These are phyloP conservation scores for Pseudovirgaria hyperparasitica DNA, from an alignment of 2,329 filamentous ascomycete species.

Conservation along the genomic window DNA sequence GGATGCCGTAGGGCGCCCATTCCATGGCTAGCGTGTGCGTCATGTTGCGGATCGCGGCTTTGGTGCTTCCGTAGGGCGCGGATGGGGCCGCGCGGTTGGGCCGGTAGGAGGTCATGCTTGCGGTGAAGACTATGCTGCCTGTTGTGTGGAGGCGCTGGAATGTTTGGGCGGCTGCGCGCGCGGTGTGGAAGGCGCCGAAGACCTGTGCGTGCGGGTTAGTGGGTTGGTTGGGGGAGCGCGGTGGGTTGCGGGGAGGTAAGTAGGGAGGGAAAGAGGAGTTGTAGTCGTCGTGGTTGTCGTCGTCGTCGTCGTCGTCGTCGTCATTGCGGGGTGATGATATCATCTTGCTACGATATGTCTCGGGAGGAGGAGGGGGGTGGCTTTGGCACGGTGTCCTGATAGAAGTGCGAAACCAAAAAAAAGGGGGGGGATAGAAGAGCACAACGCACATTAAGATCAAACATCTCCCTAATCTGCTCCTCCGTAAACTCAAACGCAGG, in stretches of 20 bases:
- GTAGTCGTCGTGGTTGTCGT: too few species aligned
- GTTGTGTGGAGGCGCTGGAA: slow-evolving; percentile 30
- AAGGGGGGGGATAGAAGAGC: too few species aligned
- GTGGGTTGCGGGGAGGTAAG: too few species aligned
- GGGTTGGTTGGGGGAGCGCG: too few species aligned
- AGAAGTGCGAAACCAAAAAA: too few species aligned
- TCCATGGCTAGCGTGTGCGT: slow-evolving; percentile 24
- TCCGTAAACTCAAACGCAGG: slow-evolving; percentile 31
- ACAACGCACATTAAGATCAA: slow-evolving; percentile 37
- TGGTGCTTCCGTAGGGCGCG: slow-evolving; percentile 33
- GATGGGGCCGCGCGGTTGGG: slow-evolving; percentile 40
- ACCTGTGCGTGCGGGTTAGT: too few species aligned
- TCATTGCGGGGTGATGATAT: too few species aligned
- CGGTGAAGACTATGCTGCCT: slow-evolving; percentile 31
- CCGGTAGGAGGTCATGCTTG: slow-evolving; percentile 36
- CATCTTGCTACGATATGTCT: too few species aligned
- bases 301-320: too few species aligned
- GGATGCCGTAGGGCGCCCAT: slow-evolving; percentile 19
- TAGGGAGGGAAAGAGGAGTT: too few species aligned
- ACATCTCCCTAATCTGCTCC: slow-evolving; percentile 27
- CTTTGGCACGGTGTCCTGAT: too few species aligned
- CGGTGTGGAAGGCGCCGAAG: slow-evolving; percentile 33
- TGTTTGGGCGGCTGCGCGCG: slow-evolving; percentile 31
- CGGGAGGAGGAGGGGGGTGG: too few species aligned
- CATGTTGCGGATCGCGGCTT: slow-evolving; percentile 31